Base-by-base conservation (phyloP, 352 stramenopile genomes). In the Blastocystis sp. region DNA sequence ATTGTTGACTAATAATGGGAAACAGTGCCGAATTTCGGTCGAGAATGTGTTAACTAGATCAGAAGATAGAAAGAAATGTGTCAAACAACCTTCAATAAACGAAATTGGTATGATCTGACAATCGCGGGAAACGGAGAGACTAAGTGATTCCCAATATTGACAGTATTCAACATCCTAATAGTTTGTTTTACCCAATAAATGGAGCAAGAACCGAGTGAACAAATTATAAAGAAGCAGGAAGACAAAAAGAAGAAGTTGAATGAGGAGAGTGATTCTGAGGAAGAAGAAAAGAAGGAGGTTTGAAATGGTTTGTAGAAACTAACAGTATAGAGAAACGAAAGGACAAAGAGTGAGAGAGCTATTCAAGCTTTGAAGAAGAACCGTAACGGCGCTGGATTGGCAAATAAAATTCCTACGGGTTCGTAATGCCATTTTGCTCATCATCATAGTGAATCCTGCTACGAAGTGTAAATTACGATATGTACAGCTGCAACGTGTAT, bases 401-500 rank as follows among this genome's bases (percentile, higher is more conserved):
- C 77, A 45, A 88, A 88, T 64, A 88, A 88, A 37, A 88, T 88
- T 76, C 77, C 77, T 37, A 62, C 62, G 11, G 62, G 73, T 84
- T 20, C 13, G 13, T 23, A 41, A 15, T 50, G 0, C 18, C 8
- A 53, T 23, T 54, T 9, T 13, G 41, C 45, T 20, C 18, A 54
- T 29, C 54, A 23, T 45, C 43, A 91, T 92, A 90, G 95, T 98
- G 69, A 97, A 96, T 70, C 98, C 98, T 29, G 98, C 94, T 39
- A 95, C 95, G 7, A 99, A 99, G 91, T 99, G 98, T 93, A 99
- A 99, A 92, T 93, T 99, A 50, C 94, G 98, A 9, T 91, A 99
- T 91, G 94, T 99, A 84, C 99, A 99, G 92, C 93, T 99, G 91
- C 97, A 99, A 90, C 95, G 97, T 64, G 98, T 99, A 90, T 99